Evolutionary conservation across 2,329 filamentous ascomycete species (phyloP).

Genomic region (Fusarium vanettenii): DNA sequence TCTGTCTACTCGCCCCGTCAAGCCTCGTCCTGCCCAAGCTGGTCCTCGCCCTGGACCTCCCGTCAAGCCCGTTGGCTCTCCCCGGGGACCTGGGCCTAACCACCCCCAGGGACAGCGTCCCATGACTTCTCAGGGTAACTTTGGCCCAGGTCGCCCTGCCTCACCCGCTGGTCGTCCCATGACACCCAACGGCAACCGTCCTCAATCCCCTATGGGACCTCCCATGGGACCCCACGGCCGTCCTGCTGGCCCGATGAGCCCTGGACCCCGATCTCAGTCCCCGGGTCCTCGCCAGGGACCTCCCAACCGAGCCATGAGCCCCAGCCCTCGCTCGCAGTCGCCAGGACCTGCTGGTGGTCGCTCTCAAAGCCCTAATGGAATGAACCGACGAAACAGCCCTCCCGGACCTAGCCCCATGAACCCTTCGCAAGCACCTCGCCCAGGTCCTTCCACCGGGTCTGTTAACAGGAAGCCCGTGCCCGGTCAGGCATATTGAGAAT

Average conservation of each 20-base stretch:
- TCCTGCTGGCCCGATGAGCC: conserved; percentile 52
- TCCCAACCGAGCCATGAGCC: conserved; percentile 54
- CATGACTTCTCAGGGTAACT: conserved; percentile 50
- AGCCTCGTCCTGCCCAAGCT: conserved; percentile 74
- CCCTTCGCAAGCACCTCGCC: conserved; percentile 50
- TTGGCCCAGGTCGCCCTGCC: conserved; percentile 49
- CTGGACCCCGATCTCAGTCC: conserved; percentile 46
- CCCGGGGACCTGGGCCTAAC: conserved; percentile 35
- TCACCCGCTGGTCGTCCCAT: conserved; percentile 48
- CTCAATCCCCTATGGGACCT: conserved; percentile 50
- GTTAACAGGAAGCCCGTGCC: conserved; percentile 68
- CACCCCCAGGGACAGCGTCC: conserved; percentile 33
- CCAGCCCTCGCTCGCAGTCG: conserved; percentile 57
- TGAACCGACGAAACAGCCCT: conserved; percentile 55
- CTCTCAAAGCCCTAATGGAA: conserved; percentile 54
- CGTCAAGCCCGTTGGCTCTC: conserved; percentile 53
- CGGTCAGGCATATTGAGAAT: conserved; percentile 61
- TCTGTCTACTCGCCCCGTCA: conserved; percentile 90
- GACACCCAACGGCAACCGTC: conserved; percentile 47
- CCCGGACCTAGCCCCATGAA: conserved; percentile 61
- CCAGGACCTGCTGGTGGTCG: conserved; percentile 53
- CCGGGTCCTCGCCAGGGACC: conserved; percentile 36
- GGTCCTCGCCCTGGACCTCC: conserved; percentile 64
- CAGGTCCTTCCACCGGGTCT: conserved; percentile 52
- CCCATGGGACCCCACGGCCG: conserved; percentile 41